Conservation (phyloP, 2,329 filamentous ascomycete species). For the Metarhizium rileyi region DNA sequence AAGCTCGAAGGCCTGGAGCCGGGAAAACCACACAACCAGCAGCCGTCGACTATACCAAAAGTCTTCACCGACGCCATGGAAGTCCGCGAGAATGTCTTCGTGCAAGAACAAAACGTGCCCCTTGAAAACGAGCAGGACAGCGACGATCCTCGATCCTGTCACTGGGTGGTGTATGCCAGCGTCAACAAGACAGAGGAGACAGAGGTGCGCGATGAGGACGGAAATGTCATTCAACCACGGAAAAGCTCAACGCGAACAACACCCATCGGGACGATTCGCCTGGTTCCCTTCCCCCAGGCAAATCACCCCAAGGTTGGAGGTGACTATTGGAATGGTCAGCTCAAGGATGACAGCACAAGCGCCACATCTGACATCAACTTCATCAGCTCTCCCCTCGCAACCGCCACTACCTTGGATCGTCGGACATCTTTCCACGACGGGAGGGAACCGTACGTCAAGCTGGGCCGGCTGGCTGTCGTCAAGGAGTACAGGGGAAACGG, state of each 20-base stretch:
- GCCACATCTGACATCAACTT: slow-evolving; percentile 2
- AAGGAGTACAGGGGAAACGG: slow-evolving; percentile 54
- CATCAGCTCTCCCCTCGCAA: slow-evolving; percentile 5
- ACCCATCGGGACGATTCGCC: slow-evolving; percentile 64
- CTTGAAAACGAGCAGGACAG: slow-evolving; percentile 67
- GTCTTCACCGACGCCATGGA: slow-evolving; percentile 55
- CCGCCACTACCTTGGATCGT: slow-evolving; percentile 26
- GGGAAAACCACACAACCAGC: slow-evolving; percentile 28
- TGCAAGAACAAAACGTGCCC: slow-evolving; percentile 47
- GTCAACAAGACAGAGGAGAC: slow-evolving; percentile 37
- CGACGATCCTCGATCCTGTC: slow-evolving; percentile 70
- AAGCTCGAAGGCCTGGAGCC: slow-evolving; percentile 39
- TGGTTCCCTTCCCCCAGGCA: slow-evolving; percentile 72
- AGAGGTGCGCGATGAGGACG: slow-evolving; percentile 34
- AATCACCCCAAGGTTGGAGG: slow-evolving; percentile 48
- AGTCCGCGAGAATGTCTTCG: slow-evolving; percentile 51
- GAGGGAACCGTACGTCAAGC: slow-evolving; percentile 68
- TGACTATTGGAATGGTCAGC: slow-evolving; percentile 35
- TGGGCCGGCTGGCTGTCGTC: slow-evolving; percentile 68
- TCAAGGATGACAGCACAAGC: slow-evolving; percentile 18
- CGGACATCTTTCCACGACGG: slow-evolving; percentile 46
- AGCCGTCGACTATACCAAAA: slow-evolving; percentile 37
- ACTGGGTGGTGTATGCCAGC: slow-evolving; percentile 78
- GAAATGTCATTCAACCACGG: slow-evolving; percentile 30
- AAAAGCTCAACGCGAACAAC: slow-evolving; percentile 33